Base-by-base conservation (phyloP, 345 rosid species). In the Populus davidiana region DNA sequence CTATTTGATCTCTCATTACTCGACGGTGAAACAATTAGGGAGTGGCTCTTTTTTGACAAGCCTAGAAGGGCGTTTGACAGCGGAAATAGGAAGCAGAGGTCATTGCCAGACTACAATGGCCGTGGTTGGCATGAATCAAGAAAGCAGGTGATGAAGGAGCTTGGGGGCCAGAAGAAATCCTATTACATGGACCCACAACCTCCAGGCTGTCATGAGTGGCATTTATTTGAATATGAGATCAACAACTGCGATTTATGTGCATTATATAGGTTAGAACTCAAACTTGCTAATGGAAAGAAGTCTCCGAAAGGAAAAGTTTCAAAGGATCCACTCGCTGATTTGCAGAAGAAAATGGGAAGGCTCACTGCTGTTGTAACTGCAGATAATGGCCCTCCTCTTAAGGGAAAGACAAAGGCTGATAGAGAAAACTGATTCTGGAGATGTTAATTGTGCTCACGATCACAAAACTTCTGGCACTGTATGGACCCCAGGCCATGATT, bases 151-250 rank as follows among this genome's bases (percentile, higher is more conserved):
- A 88, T 93, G 90, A 92, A 87, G 73, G 98, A 91, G 65, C 88
- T 83, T 56, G 95, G 88, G 79, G 94, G 95, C 16, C 92, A 86
- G 68, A 94, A 90, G 81, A 88, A 94, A 83, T 91, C 98, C 71
- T 94, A 94, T 85, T 94, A 90, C 77, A 91, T 94, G 97, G 98
- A 94, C 75, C 98, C 98, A 6, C 98, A 94, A 65, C 98, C 98
- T 67, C 76, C 88, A 1, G 88, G 88, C 65, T 47, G 76, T 71
- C 86, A 81, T 2, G 97, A 90, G 77, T 93, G 98, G 98, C 98
- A 91, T 89, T 86, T 94, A 41, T 94, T 67, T 61, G 95, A 92
- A 76, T 94, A 90, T 68, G 93, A 87, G 87, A 76, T 89, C 69
- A 79, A 73, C 35, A 87, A 80, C 47, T 86, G 83, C 23, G 90